These are phyloP conservation scores for Colletotrichum sublineola DNA, from an alignment of 2,329 filamentous ascomycete species.

Conservation along the genomic window DNA sequence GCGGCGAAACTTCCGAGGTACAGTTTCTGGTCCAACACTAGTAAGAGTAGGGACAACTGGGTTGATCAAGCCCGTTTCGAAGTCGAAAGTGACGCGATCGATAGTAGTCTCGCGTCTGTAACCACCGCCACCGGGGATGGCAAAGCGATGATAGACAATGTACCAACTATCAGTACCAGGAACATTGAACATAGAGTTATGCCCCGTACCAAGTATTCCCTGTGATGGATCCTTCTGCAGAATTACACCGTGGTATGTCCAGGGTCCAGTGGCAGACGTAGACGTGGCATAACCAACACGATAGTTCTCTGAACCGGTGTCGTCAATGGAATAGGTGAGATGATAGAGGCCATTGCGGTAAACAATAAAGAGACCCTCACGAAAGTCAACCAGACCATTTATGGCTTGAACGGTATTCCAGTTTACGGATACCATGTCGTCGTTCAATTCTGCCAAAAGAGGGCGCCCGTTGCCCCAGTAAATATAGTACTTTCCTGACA, in stretches of 20 bases:
- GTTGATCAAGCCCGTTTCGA: conserved; percentile 54
- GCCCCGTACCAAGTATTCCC: conserved; percentile 61
- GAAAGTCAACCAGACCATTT: conserved; percentile 57
- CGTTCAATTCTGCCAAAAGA: conserved; percentile 56
- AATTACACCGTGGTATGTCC: conserved; percentile 59
- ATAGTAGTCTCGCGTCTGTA: conserved; percentile 59
- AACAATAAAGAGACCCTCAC: conserved; percentile 59
- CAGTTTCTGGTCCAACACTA: conserved; percentile 47
- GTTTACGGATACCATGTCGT: conserved; percentile 62
- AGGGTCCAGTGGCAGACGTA: conserved; percentile 55
- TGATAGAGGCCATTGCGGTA: conserved; percentile 62
- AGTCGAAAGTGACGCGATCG: conserved; percentile 56
- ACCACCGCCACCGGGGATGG: conserved; percentile 59
- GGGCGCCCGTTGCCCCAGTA: conserved; percentile 70
- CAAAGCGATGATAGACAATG: conserved; percentile 63
- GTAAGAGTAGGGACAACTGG: conserved; percentile 54
- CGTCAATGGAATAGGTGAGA: conserved; percentile 62
- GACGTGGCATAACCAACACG: conserved; percentile 62
- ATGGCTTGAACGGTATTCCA: conserved; percentile 50
- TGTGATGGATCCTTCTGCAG: conserved; percentile 56
- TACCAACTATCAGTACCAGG: conserved; percentile 64
- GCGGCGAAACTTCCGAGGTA: conserved; percentile 24
- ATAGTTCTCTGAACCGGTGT: conserved; percentile 61
- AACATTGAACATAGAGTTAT: conserved; percentile 60
- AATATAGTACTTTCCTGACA: conserved; percentile 68